Base-by-base conservation (phyloP, 2,329 filamentous ascomycete genomes). In the Aspergillus floridensis region DNA sequence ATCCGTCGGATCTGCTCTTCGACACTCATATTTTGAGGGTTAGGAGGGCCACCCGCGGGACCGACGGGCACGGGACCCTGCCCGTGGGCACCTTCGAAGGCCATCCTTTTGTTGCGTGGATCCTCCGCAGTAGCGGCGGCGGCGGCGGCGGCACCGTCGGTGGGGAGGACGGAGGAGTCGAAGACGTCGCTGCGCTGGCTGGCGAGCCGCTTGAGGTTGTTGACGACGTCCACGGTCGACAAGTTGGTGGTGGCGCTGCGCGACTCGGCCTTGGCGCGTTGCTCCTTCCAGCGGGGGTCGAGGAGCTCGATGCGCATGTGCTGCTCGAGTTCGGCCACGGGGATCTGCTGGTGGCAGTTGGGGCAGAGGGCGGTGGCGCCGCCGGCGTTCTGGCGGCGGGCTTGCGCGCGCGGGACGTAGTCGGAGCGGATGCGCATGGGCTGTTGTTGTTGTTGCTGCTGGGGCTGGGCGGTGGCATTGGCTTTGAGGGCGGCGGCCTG, bases 251-350 rank as follows among this genome's bases (percentile, higher is more conserved):
- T 93, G 1, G 91, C 86, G 64, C 89, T 91, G 63, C 93, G 88
- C 12, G 90, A 87, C 49, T 96, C 92, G 16, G 91, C 87, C 74
- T 96, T 96, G 59, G 91, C 90, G 67, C 92, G 92, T 74, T 98
- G 93, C 73, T 97, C 93, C 74, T 96, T 96, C 93, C 93, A 98
- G 60, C 90, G 86, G 0, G 93, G 93, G 73, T 98, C 93, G 60
- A 97, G 84, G 50, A 97, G 84, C 77, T 98, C 93, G 72, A 98
- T 96, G 76, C 91, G 87, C 86, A 98, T 93, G 72, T 98, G 93
- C 64, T 93, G 88, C 61, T 95, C 91, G 65, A 97, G 84, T 77
- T 98, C 93, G 68, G 89, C 86, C 68, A 91, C 86, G 7, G 92
- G 91, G 60, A 97, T 92, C 66, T 91, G 87, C 78, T 96, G 91